Evolutionary conservation across 176 grass and related monocot species (phyloP), one percentile per base, ranked within the genome.

Genomic region (Otatea glauca): DNA sequence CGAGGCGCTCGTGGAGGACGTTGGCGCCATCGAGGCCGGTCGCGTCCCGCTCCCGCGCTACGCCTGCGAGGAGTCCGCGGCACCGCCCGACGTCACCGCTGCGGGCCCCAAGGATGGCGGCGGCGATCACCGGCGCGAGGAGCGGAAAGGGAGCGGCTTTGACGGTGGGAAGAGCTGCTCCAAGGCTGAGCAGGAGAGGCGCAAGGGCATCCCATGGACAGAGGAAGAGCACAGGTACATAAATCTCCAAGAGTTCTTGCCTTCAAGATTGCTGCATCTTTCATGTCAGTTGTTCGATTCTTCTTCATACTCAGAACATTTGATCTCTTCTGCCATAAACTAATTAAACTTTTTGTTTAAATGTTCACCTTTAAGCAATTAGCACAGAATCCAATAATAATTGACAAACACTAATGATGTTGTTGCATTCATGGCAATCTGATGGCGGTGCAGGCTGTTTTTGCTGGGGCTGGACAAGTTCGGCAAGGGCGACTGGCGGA

Each of bases 151-250:
- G 37, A 38, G 65, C 13, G 63, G 44, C 43, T 63, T 72, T 20
- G 91, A 92, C 71, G 72, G 35, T 16, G 90, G 91, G 16, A 99
- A 99, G 88, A 84, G 72, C 55, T 59, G 81, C 86, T 99, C 96
- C 39, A 99, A 93, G 74, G 90, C 91, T 1, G 96, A 99, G 84
- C 96, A 94, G 78, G 96, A 99, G 86, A 69, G 96, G 63, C 90
- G 93, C 70, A 99, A 99, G 84, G 96, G 96, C 68, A 94, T 96
- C 76, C 96, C 96, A 34, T 99, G 96, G 96, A 99, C 96, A 2
- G 96, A 99, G 88, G 93, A 99, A 84, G 96, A 99, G 85, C 96
- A 99, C 88, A 94, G 91, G 96, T 99, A 60, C 9, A 41, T 29
- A 15, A 34, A 49, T 32, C 8, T 41, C 27, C 7, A 27, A 5